Conservation (phyloP, 1,139 yeast species). For the Candida labiduridarum region DNA sequence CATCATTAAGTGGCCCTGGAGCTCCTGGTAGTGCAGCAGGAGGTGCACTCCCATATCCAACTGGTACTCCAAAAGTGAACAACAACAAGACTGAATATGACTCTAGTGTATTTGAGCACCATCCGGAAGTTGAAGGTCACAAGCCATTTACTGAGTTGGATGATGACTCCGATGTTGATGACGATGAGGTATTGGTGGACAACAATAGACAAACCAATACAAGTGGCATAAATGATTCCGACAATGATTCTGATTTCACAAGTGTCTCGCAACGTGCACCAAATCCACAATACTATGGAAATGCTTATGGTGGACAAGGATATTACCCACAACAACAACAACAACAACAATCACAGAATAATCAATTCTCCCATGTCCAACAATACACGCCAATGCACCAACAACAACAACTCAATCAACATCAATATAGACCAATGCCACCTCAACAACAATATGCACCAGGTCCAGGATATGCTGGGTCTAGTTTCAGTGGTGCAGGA, state of each 20-base stretch:
- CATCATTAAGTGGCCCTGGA: neutral
- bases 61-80: conserved; percentile 5
- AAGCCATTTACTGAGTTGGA: conserved; percentile 49
- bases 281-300: conserved; percentile 55
- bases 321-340: conserved; percentile 9
- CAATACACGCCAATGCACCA: conserved; percentile 12
- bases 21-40: neutral
- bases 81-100: conserved; percentile 9
- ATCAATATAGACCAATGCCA: conserved; percentile 14
- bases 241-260: conserved; percentile 66
- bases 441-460: conserved; percentile 12
- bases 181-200: conserved; percentile 15
- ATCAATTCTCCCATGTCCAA: conserved; percentile 18
- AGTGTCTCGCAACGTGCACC: conserved; percentile 78
- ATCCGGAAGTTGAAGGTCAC: conserved; percentile 50
- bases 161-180: conserved; percentile 28
- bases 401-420: conserved; percentile 15
- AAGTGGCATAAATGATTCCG: conserved; percentile 27
- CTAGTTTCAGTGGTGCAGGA: neutral
- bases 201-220: conserved; percentile 7
- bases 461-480: conserved; percentile 1
- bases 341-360: conserved; percentile 22
- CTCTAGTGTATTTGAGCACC: conserved; percentile 43
- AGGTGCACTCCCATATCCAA: conserved; percentile 12
- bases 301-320: conserved; percentile 5